Percentiles rank a stretch among this genome's conserved stretches.
Evolutionary conservation across 164 flowering plant species (phyloP).

Genomic region (Kalanchoe fedtschenkoi): DNA sequence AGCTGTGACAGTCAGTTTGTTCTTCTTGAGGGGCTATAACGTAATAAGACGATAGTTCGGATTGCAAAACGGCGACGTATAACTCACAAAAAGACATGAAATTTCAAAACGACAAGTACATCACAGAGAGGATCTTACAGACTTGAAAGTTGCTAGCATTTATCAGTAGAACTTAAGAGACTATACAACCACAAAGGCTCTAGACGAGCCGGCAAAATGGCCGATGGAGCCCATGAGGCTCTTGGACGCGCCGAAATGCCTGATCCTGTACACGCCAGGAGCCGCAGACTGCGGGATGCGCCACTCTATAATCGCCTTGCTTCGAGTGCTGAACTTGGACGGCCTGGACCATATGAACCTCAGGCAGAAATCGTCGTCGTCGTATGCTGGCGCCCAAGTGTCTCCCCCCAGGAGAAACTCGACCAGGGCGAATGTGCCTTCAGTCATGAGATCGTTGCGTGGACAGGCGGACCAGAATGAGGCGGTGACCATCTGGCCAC

Average conservation of each 20-base stretch:
- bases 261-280: conserved; percentile 72
- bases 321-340: conserved; percentile 50
- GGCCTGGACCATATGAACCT: conserved; percentile 90
- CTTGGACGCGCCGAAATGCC: conserved; percentile 87
- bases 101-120: too few relatives aligned
- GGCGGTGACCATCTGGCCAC: conserved; percentile 53
- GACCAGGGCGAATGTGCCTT: conserved; percentile 85
- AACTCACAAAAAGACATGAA: too few relatives aligned
- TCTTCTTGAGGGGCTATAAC: not conserved
- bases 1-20: not conserved
- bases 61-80: too few relatives aligned
- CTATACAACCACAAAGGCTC: conserved; percentile 74
- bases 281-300: conserved; percentile 54
- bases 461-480: conserved; percentile 92
- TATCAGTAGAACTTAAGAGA: too few relatives aligned
- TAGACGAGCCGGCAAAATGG: conserved; percentile 77
- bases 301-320: conserved; percentile 85
- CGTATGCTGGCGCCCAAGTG: conserved; percentile 73
- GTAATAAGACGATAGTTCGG: not conserved
- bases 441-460: conserved; percentile 90
- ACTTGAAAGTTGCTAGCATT: too few relatives aligned
- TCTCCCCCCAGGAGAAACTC: conserved; percentile 54
- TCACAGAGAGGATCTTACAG: too few relatives aligned
- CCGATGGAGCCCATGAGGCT: conserved; percentile 47
- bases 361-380: conserved; percentile 89